Percentiles rank a stretch among this genome's conserved stretches.
These are phyloP conservation scores for Plenodomus biglobosus DNA, from an alignment of 2,329 filamentous ascomycete species.

Conservation along the genomic window DNA sequence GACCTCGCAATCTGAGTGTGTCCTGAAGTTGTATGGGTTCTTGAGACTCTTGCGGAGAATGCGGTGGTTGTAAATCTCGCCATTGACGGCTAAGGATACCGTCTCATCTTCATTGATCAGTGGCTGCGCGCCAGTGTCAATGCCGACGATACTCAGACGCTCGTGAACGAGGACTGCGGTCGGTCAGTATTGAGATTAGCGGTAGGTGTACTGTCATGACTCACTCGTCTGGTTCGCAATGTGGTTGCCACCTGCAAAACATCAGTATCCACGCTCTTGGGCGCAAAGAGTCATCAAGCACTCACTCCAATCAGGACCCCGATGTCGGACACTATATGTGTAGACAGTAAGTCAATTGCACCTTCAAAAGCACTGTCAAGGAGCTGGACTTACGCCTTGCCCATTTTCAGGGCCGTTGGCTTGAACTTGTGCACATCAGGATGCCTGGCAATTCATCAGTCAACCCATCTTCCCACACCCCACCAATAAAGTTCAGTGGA, in stretches of 20 bases:
- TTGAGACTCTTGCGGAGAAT: slow-evolving; percentile 86
- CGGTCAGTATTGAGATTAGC: slow-evolving; percentile 23
- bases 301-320: slow-evolving; percentile 98
- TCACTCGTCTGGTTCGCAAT: slow-evolving; percentile 88
- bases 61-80: slow-evolving; percentile 99
- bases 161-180: slow-evolving; percentile 81
- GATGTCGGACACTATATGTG: slow-evolving; percentile 90
- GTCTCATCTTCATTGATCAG: slow-evolving; percentile 87
- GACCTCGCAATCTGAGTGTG: slow-evolving; percentile 96
- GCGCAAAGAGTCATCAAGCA: slow-evolving; percentile 37
- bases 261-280: slow-evolving; percentile 35
- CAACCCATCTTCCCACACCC: not conserved
- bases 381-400: slow-evolving; percentile 75
- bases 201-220: slow-evolving; percentile 7
- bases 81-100: slow-evolving; percentile 94
- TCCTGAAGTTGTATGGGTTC: slow-evolving; percentile 93
- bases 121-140: slow-evolving; percentile 94
- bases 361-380: not conserved
- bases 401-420: slow-evolving; percentile 87
- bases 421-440: slow-evolving; percentile 97
- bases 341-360: slow-evolving; percentile 41
- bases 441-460: slow-evolving; percentile 53
- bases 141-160: slow-evolving; percentile 94
- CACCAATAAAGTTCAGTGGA: not conserved
- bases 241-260: slow-evolving; percentile 74